phyloP scores from a whole-genome alignment of 306 rosid genomes.

The Casuarina glauca region DNA sequence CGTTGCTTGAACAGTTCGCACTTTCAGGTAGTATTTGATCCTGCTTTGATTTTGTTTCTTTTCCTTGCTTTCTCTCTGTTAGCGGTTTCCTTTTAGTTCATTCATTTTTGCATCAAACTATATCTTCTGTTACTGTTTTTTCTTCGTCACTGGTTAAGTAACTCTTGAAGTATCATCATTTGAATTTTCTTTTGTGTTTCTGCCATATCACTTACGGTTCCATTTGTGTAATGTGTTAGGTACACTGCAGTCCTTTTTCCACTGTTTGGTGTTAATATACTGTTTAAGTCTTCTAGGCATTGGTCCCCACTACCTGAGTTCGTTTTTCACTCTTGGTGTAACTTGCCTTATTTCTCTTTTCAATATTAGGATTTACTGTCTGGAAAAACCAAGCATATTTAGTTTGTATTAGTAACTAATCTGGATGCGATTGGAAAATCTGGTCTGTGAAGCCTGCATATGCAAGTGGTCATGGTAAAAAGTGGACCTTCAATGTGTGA shows the following conservation, averaged over 20 bases:
- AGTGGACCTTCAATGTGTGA: not conserved
- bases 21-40: slow-evolving; percentile 46
- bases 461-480: not conserved
- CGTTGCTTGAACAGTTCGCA: slow-evolving; percentile 54
- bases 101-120: not conserved
- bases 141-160: not conserved
- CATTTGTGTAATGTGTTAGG: not conserved
- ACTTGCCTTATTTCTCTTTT: not conserved
- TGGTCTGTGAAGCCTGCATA: not conserved
- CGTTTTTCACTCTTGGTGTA: not conserved
- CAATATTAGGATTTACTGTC: not conserved
- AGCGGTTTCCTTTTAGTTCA: not conserved
- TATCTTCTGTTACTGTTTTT: not conserved
- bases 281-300: not conserved
- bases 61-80: too few species aligned
- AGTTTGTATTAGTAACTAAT: not conserved
- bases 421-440: not conserved
- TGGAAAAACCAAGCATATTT: not conserved
- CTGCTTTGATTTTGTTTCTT: not conserved
- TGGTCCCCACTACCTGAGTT: not conserved
- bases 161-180: not conserved
- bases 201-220: not conserved
- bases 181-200: not conserved
- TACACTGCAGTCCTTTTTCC: not conserved
- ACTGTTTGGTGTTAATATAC: not conserved